Evolutionary conservation across 2,329 filamentous ascomycete genomes (phyloP).

Genomic region (Phaeomoniella chlamydospora): DNA sequence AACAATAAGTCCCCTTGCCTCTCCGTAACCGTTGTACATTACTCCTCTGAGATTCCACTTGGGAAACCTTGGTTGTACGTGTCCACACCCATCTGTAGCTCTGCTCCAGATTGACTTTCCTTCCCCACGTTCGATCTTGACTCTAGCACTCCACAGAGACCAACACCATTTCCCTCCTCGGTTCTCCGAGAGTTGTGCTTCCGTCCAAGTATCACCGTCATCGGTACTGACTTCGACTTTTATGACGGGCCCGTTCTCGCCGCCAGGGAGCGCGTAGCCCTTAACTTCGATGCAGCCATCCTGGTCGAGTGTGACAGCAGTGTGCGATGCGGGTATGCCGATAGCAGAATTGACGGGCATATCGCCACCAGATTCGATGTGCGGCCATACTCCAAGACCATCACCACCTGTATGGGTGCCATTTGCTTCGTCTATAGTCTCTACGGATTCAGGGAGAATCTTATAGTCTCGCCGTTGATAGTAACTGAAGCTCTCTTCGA

Average conservation of each 20-base stretch:
- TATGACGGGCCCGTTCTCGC: slow-evolving; percentile 35
- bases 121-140: slow-evolving; percentile 26
- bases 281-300: slow-evolving; percentile 31
- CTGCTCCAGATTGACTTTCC: slow-evolving; percentile 34
- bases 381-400: slow-evolving; percentile 28
- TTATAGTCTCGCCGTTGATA: slow-evolving; percentile 49
- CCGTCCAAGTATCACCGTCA: slow-evolving; percentile 33
- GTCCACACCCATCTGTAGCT: slow-evolving; percentile 38
- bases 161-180: slow-evolving; percentile 36
- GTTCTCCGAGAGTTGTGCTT: slow-evolving; percentile 23
- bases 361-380: slow-evolving; percentile 34
- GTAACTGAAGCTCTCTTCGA: slow-evolving; percentile 35
- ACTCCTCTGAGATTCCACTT: slow-evolving; percentile 47
- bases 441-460: slow-evolving; percentile 32
- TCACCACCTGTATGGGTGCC: slow-evolving; percentile 22
- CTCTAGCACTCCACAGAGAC: slow-evolving; percentile 36
- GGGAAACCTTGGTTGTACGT: slow-evolving; percentile 30
- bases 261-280: slow-evolving; percentile 42
- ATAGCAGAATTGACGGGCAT: slow-evolving; percentile 44
- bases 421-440: slow-evolving; percentile 31
- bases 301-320: slow-evolving; percentile 23
- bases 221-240: slow-evolving; percentile 39
- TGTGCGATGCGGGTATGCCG: slow-evolving; percentile 28
- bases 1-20: slow-evolving; percentile 34
- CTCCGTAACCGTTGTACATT: slow-evolving; percentile 46